Evolutionary conservation across 1,284 basidiomycete species (phyloP), one percentile per base, ranked within the genome.

Genomic region (Ustilago lituana): DNA sequence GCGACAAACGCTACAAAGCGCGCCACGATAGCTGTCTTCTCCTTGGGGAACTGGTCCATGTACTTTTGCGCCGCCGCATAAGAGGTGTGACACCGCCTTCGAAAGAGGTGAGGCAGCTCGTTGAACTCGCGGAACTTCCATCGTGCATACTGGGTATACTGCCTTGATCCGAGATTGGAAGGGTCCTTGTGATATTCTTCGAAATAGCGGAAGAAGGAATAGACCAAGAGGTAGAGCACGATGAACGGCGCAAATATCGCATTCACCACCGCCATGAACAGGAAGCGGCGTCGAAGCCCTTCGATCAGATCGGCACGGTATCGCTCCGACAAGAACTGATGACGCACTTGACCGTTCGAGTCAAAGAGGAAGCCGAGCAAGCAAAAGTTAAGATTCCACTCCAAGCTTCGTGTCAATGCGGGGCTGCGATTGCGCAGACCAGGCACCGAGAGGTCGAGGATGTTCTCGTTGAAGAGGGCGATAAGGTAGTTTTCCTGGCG

Each of bases 111-210:
- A 0, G 93, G 92, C 5, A 99, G 86, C 81, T 99, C 95, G 82
- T 98, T 99, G 85, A 97, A 99, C 82, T 98, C 96, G 62, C 96
- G 88, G 79, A 98, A 98, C 81, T 97, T 98, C 96, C 96, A 99
- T 70, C 92, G 89, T 0, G 94, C 95, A 70, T 92, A 94, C 1
- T 90, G 90, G 0, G 95, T 98, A 79, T 98, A 99, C 67, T 91
- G 88, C 33, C 96, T 88, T 4, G 91, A 89, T 22, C 94, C 91
- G 44, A 98, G 92, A 0, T 91, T 90, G 0, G 94, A 95, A 1
- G 95, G 95, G 78, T 98, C 93, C 84, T 97, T 94, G 87, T 94
- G 95, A 80, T 97, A 98, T 86, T 98, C 94, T 50, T 98, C 95
- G 74, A 98, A 98, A 83, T 99, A 98, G 14, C 94, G 91, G 86